Base-by-base conservation (phyloP, 371 early-diverging fungal species). In the Dichotomocladium elegans region DNA sequence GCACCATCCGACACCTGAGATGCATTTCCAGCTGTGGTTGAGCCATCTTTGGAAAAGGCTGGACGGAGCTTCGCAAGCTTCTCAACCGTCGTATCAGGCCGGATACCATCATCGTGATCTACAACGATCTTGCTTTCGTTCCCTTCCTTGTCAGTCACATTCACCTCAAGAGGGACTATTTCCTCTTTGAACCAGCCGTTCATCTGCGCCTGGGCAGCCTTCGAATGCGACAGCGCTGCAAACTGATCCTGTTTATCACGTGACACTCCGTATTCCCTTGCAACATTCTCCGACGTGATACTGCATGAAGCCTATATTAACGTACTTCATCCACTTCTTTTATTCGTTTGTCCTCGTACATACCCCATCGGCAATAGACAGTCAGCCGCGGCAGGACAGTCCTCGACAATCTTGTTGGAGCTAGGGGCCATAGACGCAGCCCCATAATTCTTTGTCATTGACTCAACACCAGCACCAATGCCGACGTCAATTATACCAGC, bases 1-100 rank as follows among this genome's bases (percentile, higher is more conserved):
- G 98, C 98, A 67, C 98, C 99, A 71, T 99, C 99, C n/a, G 95
- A 92, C 31, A 98, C 95, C 81, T 99, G 99, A 55, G 98, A 98
- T 42, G 98, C 89, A 70, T 94, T 98, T 53, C 96, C 99, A 40
- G 99, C 98, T 27, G 99, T 98, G 57, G 98, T 94, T 47, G 83
- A 59, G 41, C 96, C 98, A 48, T 84, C 68, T 37, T 85, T 82
- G 47, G 77, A 84, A 74, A 99, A 99, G 19, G 92, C 97, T 30
- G 99, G 94, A 44, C 84, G 81, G 47, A 99, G 83, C 78, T 93
- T 93, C 63, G 74, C 77, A 25, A 99, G 79, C 14, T 54, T 63
- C 68, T 94, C 93, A 30, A 82, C 57, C 37, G 91, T 91, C 49
- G 92, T 87, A 17, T 74, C 83, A 31, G 79, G 72, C 51, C 99